Percentiles rank a stretch among this genome's conserved stretches.
Evolutionary conservation across 805 yeast genomes (phyloP).

Genomic region (Cyberlindnera japonica): DNA sequence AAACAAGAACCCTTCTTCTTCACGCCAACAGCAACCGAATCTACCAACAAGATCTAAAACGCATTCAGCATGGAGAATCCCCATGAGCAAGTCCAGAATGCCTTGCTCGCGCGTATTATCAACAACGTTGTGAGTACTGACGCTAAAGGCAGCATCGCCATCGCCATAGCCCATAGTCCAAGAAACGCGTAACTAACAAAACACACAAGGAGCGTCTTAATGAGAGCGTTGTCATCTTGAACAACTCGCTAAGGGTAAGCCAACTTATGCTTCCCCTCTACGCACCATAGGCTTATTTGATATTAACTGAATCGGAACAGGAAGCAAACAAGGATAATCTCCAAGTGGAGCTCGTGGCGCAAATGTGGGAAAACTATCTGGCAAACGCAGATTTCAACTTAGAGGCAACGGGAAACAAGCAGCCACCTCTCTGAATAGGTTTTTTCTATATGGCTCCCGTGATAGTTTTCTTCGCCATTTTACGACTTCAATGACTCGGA

Average conservation of each 20-base stretch:
- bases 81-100: constrained; percentile 76
- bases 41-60: too few relatives aligned
- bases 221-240: constrained; percentile 63
- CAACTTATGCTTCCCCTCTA: too few relatives aligned
- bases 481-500: not conserved
- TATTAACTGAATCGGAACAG: constrained; percentile 9
- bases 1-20: too few relatives aligned
- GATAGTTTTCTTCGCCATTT: too few relatives aligned
- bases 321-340: constrained; percentile 63
- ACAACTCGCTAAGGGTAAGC: constrained; percentile 50
- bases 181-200: constrained; percentile 6
- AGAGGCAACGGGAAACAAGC: constrained; percentile 59
- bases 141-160: too few relatives aligned
- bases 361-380: constrained; percentile 76
- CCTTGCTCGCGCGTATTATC: constrained; percentile 70
- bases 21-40: too few relatives aligned
- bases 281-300: too few relatives aligned
- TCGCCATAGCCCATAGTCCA: too few relatives aligned
- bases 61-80: constrained; percentile 96
- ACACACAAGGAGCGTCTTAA: constrained; percentile 57
- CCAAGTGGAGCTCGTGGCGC: constrained; percentile 66
- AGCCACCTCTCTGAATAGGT: constrained; percentile 40
- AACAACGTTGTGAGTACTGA: constrained; percentile 59
- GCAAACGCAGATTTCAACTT: constrained; percentile 68
- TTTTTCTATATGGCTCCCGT: too few relatives aligned